Percentiles rank a stretch among this genome's conserved stretches.
Evolutionary conservation across 139 green algal species (phyloP).

Genomic region (Yamagishiella unicocca): DNA sequence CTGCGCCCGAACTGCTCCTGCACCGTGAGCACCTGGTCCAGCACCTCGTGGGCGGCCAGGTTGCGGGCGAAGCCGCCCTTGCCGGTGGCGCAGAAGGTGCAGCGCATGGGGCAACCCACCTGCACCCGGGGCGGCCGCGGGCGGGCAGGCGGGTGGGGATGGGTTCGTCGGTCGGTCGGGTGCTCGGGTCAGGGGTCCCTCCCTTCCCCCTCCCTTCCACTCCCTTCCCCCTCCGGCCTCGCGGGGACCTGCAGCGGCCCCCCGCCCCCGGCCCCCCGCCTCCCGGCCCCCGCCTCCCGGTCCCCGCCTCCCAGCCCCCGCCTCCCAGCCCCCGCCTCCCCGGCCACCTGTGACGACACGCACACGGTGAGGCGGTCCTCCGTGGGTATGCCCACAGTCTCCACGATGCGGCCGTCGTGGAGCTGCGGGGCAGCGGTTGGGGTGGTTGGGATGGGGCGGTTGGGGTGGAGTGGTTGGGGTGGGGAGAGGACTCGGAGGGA

Average conservation of each 20-base stretch:
- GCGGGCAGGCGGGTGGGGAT: not conserved
- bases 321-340: not conserved
- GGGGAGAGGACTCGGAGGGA: too few species aligned
- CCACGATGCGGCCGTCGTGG: conserved; percentile 89
- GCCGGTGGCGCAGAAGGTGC: conserved; percentile 98
- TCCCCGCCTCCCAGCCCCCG: too few species aligned
- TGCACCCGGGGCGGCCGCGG: conserved; percentile 45
- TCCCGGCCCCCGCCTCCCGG: too few species aligned
- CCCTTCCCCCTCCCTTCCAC: not conserved
- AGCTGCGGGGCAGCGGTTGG: conserved; percentile 54
- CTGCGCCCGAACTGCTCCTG: conserved; percentile 80
- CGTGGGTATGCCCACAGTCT: conserved; percentile 92
- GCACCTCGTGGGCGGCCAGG: conserved; percentile 92
- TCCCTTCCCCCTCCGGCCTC: too few species aligned
- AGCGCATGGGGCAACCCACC: conserved; percentile 97
- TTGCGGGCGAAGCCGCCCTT: conserved; percentile 97
- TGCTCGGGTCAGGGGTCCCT: not conserved
- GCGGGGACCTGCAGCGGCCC: too few species aligned
- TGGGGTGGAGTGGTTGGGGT: not conserved
- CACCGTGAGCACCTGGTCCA: conserved; percentile 92
- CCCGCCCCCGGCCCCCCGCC: too few species aligned
- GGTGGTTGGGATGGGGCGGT: not conserved
- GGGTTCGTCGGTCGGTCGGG: not conserved
- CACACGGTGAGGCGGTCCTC: conserved; percentile 90
- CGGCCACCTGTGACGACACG: conserved; percentile 91